phyloP scores from a whole-genome alignment of 2,329 filamentous ascomycete genomes.

The Alternaria alternata region DNA sequence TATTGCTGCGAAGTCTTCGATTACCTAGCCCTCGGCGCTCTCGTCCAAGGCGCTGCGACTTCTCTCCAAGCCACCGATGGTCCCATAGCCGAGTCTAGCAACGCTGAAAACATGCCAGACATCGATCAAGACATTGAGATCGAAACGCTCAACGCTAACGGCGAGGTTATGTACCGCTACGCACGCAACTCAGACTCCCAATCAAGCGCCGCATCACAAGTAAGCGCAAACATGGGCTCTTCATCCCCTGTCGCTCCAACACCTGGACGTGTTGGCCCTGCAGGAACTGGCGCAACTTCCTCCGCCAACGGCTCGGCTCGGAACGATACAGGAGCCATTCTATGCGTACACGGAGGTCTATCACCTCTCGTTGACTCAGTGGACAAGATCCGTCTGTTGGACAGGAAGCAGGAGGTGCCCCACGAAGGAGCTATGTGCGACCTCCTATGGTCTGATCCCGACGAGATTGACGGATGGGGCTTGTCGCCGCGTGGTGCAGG shows the following conservation, averaged over 20 bases:
- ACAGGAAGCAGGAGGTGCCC: constrained; percentile 94
- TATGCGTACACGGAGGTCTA: constrained; percentile 94
- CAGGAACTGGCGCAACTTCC: constrained; percentile 80
- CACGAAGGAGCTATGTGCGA: constrained; percentile 99
- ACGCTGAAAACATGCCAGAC: constrained; percentile 58
- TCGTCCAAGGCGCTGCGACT: constrained; percentile 83
- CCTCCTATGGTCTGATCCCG: constrained; percentile 95
- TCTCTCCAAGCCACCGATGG: constrained; percentile 69
- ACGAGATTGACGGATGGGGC: constrained; percentile 98
- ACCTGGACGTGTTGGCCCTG: constrained; percentile 71
- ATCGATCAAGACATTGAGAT: constrained; percentile 83
- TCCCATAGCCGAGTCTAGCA: constrained; percentile 59
- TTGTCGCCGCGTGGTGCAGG: constrained; percentile 92
- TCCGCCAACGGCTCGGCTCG: constrained; percentile 65
- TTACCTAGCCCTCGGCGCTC: constrained; percentile 88
- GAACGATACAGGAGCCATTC: constrained; percentile 71
- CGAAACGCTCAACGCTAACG: constrained; percentile 87
- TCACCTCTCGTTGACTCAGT: constrained; percentile 91
- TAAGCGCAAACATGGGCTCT: constrained; percentile 44
- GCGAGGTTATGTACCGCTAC: constrained; percentile 78
- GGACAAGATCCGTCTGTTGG: constrained; percentile 93
- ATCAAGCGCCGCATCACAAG: constrained; percentile 45
- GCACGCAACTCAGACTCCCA: constrained; percentile 57
- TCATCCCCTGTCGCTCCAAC: constrained; percentile 49
- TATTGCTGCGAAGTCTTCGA: constrained; percentile 98